Percentiles rank a stretch among this genome's conserved stretches.
These are phyloP conservation scores for Sanchytrium tribonematis DNA, from an alignment of 371 early-diverging fungal species.

Conservation along the genomic window DNA sequence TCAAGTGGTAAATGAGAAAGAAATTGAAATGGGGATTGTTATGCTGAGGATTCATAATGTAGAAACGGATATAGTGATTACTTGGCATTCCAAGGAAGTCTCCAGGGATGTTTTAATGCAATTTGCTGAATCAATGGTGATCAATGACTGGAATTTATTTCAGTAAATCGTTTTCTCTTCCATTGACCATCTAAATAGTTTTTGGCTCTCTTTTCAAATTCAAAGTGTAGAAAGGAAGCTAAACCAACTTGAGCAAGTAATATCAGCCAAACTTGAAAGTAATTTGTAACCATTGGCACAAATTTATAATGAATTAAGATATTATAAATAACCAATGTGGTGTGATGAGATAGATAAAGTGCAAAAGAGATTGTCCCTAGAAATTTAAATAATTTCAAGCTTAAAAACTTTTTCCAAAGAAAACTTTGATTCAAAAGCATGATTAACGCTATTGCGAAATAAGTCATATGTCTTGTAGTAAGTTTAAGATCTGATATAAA, in stretches of 20 bases:
- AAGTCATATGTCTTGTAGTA: neutral
- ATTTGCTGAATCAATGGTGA: neutral
- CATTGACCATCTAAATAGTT: neutral
- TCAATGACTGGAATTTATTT: neutral
- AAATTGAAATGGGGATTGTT: neutral
- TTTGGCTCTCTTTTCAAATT: neutral
- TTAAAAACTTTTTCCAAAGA: neutral
- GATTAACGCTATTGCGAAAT: neutral
- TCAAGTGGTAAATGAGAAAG: neutral
- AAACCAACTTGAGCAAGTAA: neutral
- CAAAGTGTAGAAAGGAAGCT: neutral
- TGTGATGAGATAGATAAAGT: neutral
- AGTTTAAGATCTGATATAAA: neutral
- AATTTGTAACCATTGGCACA: neutral
- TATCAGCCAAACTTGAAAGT: neutral
- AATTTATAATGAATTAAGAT: neutral
- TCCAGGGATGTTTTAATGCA: neutral
- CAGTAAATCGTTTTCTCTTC: neutral
- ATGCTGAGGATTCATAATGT: neutral
- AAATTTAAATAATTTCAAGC: neutral
- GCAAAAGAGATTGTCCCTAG: neutral
- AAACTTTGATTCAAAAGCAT: neutral
- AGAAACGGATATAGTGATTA: neutral
- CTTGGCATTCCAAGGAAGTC: neutral
- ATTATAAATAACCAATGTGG: neutral